Conservation (phyloP, 768 basidiomycete species). For the Phaeolepiota aurea region DNA sequence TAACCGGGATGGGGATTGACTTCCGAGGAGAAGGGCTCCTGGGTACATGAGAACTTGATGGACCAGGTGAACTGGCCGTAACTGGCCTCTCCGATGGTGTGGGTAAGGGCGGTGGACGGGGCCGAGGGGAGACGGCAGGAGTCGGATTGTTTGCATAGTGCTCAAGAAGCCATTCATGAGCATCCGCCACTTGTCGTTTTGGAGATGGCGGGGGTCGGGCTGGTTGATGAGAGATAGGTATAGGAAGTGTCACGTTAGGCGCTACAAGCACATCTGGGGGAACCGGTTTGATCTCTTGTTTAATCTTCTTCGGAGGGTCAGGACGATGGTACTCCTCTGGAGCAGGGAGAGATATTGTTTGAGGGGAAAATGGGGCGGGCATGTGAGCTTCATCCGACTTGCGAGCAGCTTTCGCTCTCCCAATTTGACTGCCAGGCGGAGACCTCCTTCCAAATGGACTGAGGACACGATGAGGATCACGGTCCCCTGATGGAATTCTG, state of each 20-base stretch:
- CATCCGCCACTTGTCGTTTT: conserved; percentile 35
- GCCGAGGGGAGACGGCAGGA: conserved; percentile 17
- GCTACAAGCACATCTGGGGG: background rate
- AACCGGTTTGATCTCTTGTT: conserved; percentile 11
- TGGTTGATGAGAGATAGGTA: background rate
- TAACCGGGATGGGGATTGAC: conserved; percentile 11
- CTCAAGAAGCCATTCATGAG: conserved; percentile 55
- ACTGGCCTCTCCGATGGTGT: conserved; percentile 18
- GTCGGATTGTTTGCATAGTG: conserved; percentile 35
- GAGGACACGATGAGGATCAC: conserved; percentile 16
- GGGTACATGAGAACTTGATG: background rate
- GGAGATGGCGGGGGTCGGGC: conserved; percentile 1
- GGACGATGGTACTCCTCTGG: conserved; percentile 3
- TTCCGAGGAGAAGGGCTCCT: background rate
- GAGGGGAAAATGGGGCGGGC: background rate
- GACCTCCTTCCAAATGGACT: conserved; percentile 30
- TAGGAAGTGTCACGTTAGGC: background rate
- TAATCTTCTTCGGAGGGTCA: conserved; percentile 10
- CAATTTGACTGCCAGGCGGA: conserved; percentile 39
- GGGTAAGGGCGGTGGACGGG: conserved; percentile 18
- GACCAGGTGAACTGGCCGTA: conserved; percentile 8
- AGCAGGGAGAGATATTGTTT: background rate
- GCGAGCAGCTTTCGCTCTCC: conserved; percentile 35
- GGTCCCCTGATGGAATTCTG: conserved; percentile 6
- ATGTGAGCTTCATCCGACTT: conserved; percentile 22